Evolutionary conservation across 352 stramenopile species (phyloP).

Genomic region (Phytophthora palmivora): DNA sequence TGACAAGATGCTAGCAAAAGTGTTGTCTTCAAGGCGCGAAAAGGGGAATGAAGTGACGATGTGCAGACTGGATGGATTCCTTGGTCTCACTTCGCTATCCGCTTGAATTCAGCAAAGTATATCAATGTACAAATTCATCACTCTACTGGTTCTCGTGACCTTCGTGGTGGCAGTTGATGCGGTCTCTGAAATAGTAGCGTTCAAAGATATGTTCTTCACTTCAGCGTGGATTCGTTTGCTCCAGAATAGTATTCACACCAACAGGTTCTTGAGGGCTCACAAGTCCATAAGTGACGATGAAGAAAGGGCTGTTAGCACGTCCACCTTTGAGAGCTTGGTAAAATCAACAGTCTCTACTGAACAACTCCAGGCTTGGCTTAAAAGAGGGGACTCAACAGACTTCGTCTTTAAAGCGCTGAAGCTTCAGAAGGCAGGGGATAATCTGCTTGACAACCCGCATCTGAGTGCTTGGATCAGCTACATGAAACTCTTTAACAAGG

Average conservation of each 20-base stretch:
- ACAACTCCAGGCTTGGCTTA: constrained; percentile 7
- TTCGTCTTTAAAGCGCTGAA: constrained; percentile 14
- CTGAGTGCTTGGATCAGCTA: constrained; percentile 12
- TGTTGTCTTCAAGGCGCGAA: too few relatives aligned
- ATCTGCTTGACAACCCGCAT: constrained; percentile 3
- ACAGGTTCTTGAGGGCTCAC: not conserved
- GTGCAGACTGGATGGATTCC: too few relatives aligned
- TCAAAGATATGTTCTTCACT: not conserved
- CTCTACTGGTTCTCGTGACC: not conserved
- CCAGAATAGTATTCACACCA: not conserved
- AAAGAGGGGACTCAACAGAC: constrained; percentile 12
- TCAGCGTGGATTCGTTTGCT: not conserved
- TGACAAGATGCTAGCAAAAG: too few relatives aligned
- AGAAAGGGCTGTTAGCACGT: constrained; percentile 2
- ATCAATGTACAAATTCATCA: not conserved
- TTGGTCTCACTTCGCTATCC: too few relatives aligned
- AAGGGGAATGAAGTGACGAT: too few relatives aligned
- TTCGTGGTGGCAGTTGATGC: not conserved
- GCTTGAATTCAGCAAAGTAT: not conserved
- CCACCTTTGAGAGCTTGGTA: constrained; percentile 1
- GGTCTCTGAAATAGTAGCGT: not conserved
- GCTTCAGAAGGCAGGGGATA: constrained; percentile 18
- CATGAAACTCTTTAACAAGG: constrained; percentile 23
- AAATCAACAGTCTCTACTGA: constrained; percentile 8
- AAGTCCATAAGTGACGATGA: not conserved